These are phyloP conservation scores for Collybiopsis luxurians DNA, from an alignment of 768 basidiomycete genomes.

Conservation along the genomic window DNA sequence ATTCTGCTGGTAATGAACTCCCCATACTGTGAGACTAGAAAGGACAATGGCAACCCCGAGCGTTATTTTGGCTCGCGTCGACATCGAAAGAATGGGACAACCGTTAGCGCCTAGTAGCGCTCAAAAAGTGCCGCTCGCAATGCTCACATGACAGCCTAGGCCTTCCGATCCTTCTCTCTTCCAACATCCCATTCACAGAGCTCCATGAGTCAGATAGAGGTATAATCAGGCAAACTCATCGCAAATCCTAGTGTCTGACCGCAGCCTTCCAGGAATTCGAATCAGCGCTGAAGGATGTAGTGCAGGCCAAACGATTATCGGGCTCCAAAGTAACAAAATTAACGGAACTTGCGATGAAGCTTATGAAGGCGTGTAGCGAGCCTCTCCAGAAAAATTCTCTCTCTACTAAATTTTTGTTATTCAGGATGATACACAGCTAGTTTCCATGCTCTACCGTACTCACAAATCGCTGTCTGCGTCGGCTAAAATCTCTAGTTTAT, in stretches of 20 bases:
- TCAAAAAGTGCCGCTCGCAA: too few relatives aligned
- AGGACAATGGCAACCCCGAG: slow-evolving; percentile 63
- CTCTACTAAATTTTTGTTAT: background rate
- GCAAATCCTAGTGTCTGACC: background rate
- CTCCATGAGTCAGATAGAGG: slow-evolving; percentile 7
- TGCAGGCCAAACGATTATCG: slow-evolving; percentile 80
- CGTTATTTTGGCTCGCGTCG: slow-evolving; percentile 70
- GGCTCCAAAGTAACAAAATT: slow-evolving; percentile 80
- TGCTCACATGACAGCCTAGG: background rate
- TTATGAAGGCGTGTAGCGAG: slow-evolving; percentile 63
- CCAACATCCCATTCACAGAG: too few relatives aligned
- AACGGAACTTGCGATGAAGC: slow-evolving; percentile 73
- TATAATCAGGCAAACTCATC: background rate
- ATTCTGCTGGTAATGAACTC: slow-evolving; percentile 83
- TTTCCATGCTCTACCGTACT: slow-evolving; percentile 84
- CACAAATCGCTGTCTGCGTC: slow-evolving; percentile 73
- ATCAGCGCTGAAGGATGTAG: slow-evolving; percentile 73
- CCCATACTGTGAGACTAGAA: slow-evolving; percentile 77
- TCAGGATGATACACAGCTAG: slow-evolving; percentile 83
- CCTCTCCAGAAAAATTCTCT: background rate
- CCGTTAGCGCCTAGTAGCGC: slow-evolving; percentile 12
- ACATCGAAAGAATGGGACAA: slow-evolving; percentile 31
- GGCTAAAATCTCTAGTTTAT: slow-evolving; percentile 84
- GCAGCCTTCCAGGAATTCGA: slow-evolving; percentile 67
- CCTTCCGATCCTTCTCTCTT: slow-evolving; percentile 23